These are phyloP conservation scores for Magnolia changhungtana DNA, from an alignment of 164 flowering plant species.

Conservation along the genomic window DNA sequence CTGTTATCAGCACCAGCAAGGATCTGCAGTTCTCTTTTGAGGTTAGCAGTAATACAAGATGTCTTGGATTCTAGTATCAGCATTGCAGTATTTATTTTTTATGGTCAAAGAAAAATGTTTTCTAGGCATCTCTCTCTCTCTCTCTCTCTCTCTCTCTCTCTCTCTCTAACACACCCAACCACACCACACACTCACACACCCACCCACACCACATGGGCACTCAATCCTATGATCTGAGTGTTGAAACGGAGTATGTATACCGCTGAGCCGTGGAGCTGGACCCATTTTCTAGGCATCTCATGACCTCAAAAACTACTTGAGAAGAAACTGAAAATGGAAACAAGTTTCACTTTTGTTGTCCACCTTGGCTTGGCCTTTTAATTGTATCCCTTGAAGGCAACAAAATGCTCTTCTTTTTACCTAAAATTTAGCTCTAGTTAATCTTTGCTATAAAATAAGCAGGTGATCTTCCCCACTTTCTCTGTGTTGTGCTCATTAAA, in stretches of 20 bases:
- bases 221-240: too few species aligned
- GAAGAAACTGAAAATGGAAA: neutral
- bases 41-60: constrained; percentile 40
- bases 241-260: too few species aligned
- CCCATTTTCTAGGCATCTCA: too few species aligned
- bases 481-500: neutral
- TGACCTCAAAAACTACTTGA: neutral
- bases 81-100: neutral
- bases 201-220: too few species aligned
- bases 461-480: neutral
- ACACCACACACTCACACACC: too few species aligned
- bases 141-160: too few species aligned
- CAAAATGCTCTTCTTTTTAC: neutral
- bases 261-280: too few species aligned
- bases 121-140: too few species aligned
- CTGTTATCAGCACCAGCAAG: constrained; percentile 65
- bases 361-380: neutral
- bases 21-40: constrained; percentile 85
- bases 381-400: neutral
- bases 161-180: too few species aligned
- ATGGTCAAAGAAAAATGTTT: neutral
- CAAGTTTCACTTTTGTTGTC: neutral
- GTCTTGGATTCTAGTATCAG: neutral
- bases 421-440: neutral
- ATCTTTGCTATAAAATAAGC: neutral